A percentile compares a stretch with the other conserved stretches of the same genome.
phyloP scores from a whole-genome alignment of 2,329 filamentous ascomycete species.

The Ophiosphaerella korrae region DNA sequence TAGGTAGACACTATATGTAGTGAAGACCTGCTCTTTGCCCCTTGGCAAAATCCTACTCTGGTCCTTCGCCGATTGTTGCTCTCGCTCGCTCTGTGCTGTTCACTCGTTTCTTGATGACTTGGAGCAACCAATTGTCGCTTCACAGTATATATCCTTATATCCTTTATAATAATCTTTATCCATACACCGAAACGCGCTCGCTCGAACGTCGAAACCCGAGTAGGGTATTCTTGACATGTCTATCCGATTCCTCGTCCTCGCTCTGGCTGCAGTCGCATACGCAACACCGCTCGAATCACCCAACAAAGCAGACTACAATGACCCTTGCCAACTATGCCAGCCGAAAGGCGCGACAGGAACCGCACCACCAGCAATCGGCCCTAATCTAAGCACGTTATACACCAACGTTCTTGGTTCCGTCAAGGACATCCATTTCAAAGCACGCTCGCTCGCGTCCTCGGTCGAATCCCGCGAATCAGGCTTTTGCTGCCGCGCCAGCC shows the following conservation, averaged over 20 bases:
- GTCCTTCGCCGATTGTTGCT: neutral
- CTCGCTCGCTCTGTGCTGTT: neutral
- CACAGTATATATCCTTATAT: neutral
- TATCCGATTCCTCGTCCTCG: slow-evolving; percentile 28
- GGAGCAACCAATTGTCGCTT: too few relatives aligned
- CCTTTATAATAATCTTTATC: too few relatives aligned
- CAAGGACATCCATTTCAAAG: slow-evolving; percentile 38
- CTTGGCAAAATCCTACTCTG: neutral
- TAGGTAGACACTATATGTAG: neutral
- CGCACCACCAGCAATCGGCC: slow-evolving; percentile 38
- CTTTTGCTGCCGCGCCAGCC: slow-evolving; percentile 45
- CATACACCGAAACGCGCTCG: too few relatives aligned
- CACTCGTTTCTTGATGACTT: slow-evolving; percentile 3
- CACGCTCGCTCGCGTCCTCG: slow-evolving; percentile 31
- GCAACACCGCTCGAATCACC: slow-evolving; percentile 28
- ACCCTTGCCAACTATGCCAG: slow-evolving; percentile 42
- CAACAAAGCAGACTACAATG: slow-evolving; percentile 30
- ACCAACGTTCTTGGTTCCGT: slow-evolving; percentile 43
- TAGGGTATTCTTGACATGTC: slow-evolving; percentile 19
- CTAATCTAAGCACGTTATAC: slow-evolving; percentile 44
- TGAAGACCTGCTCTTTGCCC: neutral
- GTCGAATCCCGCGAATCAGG: slow-evolving; percentile 20
- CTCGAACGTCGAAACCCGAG: too few relatives aligned
- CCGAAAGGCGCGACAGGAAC: slow-evolving; percentile 42
- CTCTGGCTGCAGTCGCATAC: slow-evolving; percentile 27